Percentiles rank a stretch among this genome's conserved stretches.
phyloP scores from a whole-genome alignment of 2,329 filamentous ascomycete species.

The Xylariales sp. region DNA sequence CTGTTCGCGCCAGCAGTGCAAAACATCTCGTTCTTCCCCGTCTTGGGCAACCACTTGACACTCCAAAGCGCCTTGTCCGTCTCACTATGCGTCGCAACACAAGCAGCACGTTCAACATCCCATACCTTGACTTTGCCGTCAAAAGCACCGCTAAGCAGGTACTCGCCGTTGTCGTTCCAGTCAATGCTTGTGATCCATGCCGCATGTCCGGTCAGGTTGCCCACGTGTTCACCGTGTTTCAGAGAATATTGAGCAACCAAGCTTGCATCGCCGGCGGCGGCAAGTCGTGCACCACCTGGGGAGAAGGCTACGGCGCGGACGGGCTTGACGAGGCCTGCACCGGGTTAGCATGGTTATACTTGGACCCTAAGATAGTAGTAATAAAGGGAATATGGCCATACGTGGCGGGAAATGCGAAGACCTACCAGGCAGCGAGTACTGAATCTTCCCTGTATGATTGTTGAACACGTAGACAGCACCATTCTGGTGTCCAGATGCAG shows the following conservation, averaged over 20 bases:
- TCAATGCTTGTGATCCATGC: constrained; percentile 89
- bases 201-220: constrained; percentile 65
- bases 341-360: constrained; percentile 10
- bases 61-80: constrained; percentile 81
- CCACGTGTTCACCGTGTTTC: constrained; percentile 85
- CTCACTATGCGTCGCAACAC: constrained; percentile 91
- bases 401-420: constrained; percentile 4
- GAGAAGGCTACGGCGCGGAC: constrained; percentile 85
- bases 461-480: constrained; percentile 93
- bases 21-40: constrained; percentile 64
- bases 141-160: constrained; percentile 79
- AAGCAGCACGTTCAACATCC: constrained; percentile 77
- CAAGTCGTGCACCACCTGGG: constrained; percentile 76
- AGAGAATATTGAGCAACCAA: constrained; percentile 92
- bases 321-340: constrained; percentile 73
- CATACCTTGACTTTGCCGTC: constrained; percentile 96
- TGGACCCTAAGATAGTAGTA: background rate
- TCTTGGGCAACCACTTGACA: constrained; percentile 78
- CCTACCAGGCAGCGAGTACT: constrained; percentile 78
- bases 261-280: constrained; percentile 82
- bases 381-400: background rate
- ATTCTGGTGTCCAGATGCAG: constrained; percentile 88
- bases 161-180: constrained; percentile 92
- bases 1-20: constrained; percentile 72
- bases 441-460: constrained; percentile 79